Evolutionary conservation across 75 land plant species (phyloP), one percentile per base, ranked within the genome.

Genomic region (Chamaecyparis obtusa): DNA sequence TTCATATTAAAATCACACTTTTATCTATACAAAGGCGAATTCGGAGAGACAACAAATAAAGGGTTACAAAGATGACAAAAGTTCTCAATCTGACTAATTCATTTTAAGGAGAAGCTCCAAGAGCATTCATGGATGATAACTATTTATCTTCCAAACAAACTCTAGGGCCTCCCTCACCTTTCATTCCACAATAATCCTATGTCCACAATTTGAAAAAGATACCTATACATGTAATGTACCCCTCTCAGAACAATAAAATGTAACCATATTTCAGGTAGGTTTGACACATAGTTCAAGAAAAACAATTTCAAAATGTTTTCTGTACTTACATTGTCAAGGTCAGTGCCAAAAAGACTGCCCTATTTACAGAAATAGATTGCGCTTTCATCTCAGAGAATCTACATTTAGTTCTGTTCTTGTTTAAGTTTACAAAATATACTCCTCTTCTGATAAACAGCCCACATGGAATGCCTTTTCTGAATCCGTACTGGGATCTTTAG

Each of bases 391-490:
- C 48, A 24, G 44, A 44, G 83, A 27, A 24, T 46, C 83, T 81
- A 24, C 9, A 81, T n/a, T 46, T 11, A n/a, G 46, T n/a, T 81
- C 48, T 81, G 2, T 0, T 7, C 76, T 9, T 41, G 46, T 80
- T 81, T 11, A 46, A 13, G 41, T 9, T 43, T 81, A 46, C 83
- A 81, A n/a, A 46, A 24, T 81, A 81, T 44, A 81, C 41, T 81
- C 83, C 51, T 90, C 93, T 49, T 89, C 93, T 67, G 91, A 69
- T 55, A 83, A 88, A 77, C 95, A 94, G 30, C 90, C 92, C 72
- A 90, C 57, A 56, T 94, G 95, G 60, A 86, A 92, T 19, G 93
- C 89, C 21, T 21, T 10, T 4, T 30, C 17, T 11, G 16, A 17
- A 89, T 91, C 91, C 46, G 49, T 32, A 71, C 27, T 84, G 30